Conservation (phyloP, 345 rosid genomes). For the Brassica juncea region DNA sequence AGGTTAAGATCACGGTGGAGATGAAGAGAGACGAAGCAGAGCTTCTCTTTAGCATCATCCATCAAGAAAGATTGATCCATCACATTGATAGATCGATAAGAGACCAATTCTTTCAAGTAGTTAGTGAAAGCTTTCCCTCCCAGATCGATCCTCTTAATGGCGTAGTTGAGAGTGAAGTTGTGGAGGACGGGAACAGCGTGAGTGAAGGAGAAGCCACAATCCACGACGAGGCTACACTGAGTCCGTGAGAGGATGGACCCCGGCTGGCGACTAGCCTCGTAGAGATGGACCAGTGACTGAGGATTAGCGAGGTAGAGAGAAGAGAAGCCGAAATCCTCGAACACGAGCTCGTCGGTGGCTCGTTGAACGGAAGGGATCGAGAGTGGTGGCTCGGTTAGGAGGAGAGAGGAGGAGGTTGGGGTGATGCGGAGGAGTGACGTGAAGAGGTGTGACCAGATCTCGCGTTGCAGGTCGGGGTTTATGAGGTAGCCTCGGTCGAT, state of each 20-base stretch:
- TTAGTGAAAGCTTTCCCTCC: constrained; percentile 95
- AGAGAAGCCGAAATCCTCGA: constrained; percentile 82
- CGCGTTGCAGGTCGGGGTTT: constrained; percentile 84
- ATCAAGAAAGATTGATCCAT: constrained; percentile 83
- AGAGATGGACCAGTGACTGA: constrained; percentile 75
- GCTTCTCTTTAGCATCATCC: constrained; percentile 94
- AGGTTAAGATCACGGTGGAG: constrained; percentile 64
- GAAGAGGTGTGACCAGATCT: constrained; percentile 87
- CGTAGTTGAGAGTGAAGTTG: constrained; percentile 68
- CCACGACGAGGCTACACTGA: constrained; percentile 83
- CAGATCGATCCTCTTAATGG: constrained; percentile 76
- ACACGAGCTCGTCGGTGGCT: constrained; percentile 83
- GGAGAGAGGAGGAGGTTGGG: constrained; percentile 67
- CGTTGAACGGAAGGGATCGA: constrained; percentile 73
- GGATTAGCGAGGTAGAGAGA: constrained; percentile 70
- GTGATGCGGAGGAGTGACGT: constrained; percentile 54
- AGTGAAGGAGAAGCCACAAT: constrained; percentile 87
- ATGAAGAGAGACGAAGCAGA: constrained; percentile 87
- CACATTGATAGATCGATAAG: constrained; percentile 74
- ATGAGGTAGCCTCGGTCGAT: constrained; percentile 93
- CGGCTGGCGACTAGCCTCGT: constrained; percentile 73
- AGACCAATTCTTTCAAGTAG: constrained; percentile 82
- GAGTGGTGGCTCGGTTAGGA: constrained; percentile 77
- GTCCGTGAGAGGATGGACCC: constrained; percentile 56
- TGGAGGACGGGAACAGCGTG: constrained; percentile 84